Evolutionary conservation across 352 stramenopile species (phyloP).

Genomic region (Pythium pyrilobum): DNA sequence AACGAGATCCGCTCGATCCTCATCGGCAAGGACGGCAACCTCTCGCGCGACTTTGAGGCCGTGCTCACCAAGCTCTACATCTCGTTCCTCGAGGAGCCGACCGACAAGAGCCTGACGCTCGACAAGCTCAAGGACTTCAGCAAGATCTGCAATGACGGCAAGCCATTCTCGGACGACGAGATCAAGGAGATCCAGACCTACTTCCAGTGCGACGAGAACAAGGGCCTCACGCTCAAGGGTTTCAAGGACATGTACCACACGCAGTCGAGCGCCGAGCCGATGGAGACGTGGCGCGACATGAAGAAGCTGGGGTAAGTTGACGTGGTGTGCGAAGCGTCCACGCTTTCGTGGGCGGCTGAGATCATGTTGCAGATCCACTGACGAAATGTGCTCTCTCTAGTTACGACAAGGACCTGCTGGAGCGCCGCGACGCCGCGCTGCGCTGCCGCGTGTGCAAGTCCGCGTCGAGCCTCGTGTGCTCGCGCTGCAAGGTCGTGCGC

Average conservation of each 20-base stretch:
- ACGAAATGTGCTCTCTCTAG: slow-evolving; percentile 15
- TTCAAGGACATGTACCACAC: slow-evolving; percentile 92
- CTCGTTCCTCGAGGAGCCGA: slow-evolving; percentile 75
- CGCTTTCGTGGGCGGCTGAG: background rate
- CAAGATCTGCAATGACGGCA: slow-evolving; percentile 87
- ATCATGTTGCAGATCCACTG: background rate
- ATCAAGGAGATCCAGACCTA: slow-evolving; percentile 91
- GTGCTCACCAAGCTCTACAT: slow-evolving; percentile 83
- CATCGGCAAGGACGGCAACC: slow-evolving; percentile 75
- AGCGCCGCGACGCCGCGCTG: slow-evolving; percentile 64
- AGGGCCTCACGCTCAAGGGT: slow-evolving; percentile 83
- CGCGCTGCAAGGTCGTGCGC: slow-evolving; percentile 80
- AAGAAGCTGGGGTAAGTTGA: slow-evolving; percentile 77
- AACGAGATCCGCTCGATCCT: slow-evolving; percentile 80
- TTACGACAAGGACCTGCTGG: slow-evolving; percentile 68
- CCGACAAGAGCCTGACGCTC: slow-evolving; percentile 74
- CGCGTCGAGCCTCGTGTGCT: slow-evolving; percentile 75
- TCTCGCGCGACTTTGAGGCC: slow-evolving; percentile 82
- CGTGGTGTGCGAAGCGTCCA: no score
- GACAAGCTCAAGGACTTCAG: slow-evolving; percentile 87
- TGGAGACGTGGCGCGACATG: slow-evolving; percentile 88
- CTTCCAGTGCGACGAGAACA: slow-evolving; percentile 90
- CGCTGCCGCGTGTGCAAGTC: slow-evolving; percentile 79
- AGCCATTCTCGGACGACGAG: slow-evolving; percentile 83
- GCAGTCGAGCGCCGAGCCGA: slow-evolving; percentile 83